Evolutionary conservation across 768 basidiomycete species (phyloP).

Genomic region (Auricularia sp.): DNA sequence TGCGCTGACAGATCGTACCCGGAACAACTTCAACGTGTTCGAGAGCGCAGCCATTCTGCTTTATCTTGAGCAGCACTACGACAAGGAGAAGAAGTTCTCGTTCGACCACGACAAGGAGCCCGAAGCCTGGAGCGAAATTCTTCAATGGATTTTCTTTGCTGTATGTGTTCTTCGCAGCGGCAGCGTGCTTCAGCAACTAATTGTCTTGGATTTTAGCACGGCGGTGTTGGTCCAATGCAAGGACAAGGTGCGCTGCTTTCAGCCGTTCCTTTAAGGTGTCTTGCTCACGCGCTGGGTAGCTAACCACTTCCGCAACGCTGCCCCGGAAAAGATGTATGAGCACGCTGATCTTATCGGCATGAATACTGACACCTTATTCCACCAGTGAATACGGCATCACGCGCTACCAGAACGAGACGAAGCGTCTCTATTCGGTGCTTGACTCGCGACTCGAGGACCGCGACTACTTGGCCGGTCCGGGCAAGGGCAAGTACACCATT

Average conservation of each 20-base stretch:
- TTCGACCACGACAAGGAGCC: slow-evolving; percentile 18
- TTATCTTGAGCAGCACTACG: slow-evolving; percentile 37
- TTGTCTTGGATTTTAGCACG: slow-evolving; percentile 39
- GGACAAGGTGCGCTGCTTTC: slow-evolving; percentile 38
- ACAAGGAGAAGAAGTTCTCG: slow-evolving; percentile 32
- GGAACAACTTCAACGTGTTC: slow-evolving; percentile 22
- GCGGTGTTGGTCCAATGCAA: slow-evolving; percentile 83
- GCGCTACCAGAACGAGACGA: slow-evolving; percentile 76
- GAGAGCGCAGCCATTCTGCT: slow-evolving; percentile 33
- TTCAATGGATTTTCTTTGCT: slow-evolving; percentile 38
- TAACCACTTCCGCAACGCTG: slow-evolving; percentile 58
- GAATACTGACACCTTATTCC: neutral
- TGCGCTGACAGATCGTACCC: slow-evolving; percentile 46
- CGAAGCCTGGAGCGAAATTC: slow-evolving; percentile 19
- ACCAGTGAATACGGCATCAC: slow-evolving; percentile 19
- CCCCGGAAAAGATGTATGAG: slow-evolving; percentile 45
- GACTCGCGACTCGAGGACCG: slow-evolving; percentile 64
- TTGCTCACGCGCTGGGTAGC: slow-evolving; percentile 27
- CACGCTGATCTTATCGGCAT: neutral
- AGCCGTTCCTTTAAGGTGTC: neutral
- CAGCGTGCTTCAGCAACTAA: neutral
- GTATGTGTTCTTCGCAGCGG: slow-evolving; percentile 8
- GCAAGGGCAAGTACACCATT: slow-evolving; percentile 53
- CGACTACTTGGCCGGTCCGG: slow-evolving; percentile 74
- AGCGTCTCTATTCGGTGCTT: slow-evolving; percentile 74